Conservation (phyloP, 768 basidiomycete species). For the Crepidotus variabilis region DNA sequence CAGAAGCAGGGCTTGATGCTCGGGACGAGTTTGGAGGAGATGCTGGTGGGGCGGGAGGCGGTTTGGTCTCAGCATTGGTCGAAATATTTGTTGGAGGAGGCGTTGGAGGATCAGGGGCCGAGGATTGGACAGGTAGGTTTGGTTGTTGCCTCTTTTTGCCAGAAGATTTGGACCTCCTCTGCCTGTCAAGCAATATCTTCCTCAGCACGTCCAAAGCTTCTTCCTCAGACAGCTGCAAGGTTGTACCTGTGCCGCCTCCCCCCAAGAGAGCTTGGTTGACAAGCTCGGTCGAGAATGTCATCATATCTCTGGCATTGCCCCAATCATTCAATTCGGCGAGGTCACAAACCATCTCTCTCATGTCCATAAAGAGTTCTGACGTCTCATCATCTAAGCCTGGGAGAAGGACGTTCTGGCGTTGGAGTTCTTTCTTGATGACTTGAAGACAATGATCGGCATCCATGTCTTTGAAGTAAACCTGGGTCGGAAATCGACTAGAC, state of each 20-base stretch:
- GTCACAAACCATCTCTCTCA: constrained; percentile 35
- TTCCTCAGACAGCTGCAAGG: constrained; percentile 5
- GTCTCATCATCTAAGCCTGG: constrained; percentile 29
- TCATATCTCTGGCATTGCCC: constrained; percentile 70
- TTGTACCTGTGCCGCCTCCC: neutral
- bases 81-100: neutral
- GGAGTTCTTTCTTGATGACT: constrained; percentile 44
- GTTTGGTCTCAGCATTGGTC: neutral
- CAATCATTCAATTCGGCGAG: constrained; percentile 49
- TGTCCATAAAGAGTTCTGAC: constrained; percentile 25
- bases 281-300: constrained; percentile 49
- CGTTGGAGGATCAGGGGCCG: constrained; percentile 12
- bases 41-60: neutral
- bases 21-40: neutral
- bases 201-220: constrained; percentile 14
- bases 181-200: constrained; percentile 17
- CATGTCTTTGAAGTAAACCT: constrained; percentile 53
- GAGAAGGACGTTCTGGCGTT: constrained; percentile 37
- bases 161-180: constrained; percentile 4
- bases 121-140: constrained; percentile 13
- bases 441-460: constrained; percentile 42
- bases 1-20: no score
- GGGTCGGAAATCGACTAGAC: constrained; percentile 65
- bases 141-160: neutral
- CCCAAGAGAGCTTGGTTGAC: constrained; percentile 32